Evolutionary conservation across 331 rosid genomes (phyloP), one percentile per base, ranked within the genome.

Genomic region (Saraca asoca): DNA sequence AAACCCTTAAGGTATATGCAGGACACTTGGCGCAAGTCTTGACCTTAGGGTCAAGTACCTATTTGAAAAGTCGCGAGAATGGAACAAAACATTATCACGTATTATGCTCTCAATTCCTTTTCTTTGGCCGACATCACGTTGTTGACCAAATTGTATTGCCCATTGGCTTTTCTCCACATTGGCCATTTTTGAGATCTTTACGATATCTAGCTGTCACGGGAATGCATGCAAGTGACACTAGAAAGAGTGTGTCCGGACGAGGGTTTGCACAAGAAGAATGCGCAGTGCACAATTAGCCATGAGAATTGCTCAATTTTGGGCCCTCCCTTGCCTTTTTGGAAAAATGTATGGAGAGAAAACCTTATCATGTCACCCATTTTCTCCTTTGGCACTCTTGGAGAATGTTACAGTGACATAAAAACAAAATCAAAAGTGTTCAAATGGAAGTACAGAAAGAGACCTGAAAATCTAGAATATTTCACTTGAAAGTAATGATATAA

Each of bases 231-330:
- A n/a, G 85, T 80, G 88, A 75, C 60, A 9, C 5, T n/a, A 12
- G 66, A 78, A 29, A 45, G 72, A 81, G 81, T 75, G 95, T 85
- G 94, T 51, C 12, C 44, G 76, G 46, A 33, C 78, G 34, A 72
- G 24, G 17, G 53, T 18, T 43, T 64, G 72, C 90, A 82, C 88
- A 50, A 64, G 81, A 39, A 67, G 67, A 67, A 57, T 66, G 84
- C 17, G 67, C 11, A 70, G 14, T 66, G 75, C 90, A 44, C 73
- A 78, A 54, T 29, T 65, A 61, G 37, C 78, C 95, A 82, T 82
- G 83, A 78, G 91, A 17, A 51, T 57, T 15, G 55, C 86, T 41
- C 52, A 66, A 70, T 72, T 74, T 63, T 74, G 75, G 68, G 18
- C 62, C n/a, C n/a, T n/a, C n/a, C n/a, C n/a, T n/a, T n/a, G n/a